Conservation (phyloP, 2,329 filamentous ascomycete genomes). For the Parastagonospora avenae region DNA sequence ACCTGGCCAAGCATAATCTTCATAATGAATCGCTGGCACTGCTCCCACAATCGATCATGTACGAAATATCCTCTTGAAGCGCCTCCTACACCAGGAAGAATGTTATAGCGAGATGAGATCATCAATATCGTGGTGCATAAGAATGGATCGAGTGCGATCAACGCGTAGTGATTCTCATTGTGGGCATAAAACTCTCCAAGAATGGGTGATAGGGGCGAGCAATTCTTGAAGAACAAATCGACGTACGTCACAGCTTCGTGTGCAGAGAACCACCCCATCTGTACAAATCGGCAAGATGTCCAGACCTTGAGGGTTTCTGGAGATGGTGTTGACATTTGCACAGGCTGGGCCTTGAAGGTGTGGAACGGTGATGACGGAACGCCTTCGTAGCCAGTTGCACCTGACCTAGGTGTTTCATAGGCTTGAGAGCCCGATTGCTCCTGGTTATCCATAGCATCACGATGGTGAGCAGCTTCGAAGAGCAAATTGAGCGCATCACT, state of each 20-base stretch:
- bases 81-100: conserved; percentile 45
- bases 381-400: conserved; percentile 31
- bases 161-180: conserved; percentile 54
- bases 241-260: conserved; percentile 60
- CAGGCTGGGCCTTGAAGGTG: conserved; percentile 41
- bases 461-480: conserved; percentile 55
- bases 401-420: conserved; percentile 45
- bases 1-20: conserved; percentile 61
- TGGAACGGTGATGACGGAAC: conserved; percentile 35
- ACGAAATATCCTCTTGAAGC: conserved; percentile 59
- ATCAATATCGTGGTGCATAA: conserved; percentile 60
- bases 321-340: conserved; percentile 46
- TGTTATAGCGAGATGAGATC: conserved; percentile 59
- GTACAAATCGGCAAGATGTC: conserved; percentile 59
- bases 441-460: conserved; percentile 43
- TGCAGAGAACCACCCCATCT: conserved; percentile 62
- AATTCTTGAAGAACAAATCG: conserved; percentile 59
- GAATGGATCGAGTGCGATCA: conserved; percentile 59
- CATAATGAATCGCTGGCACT: conserved; percentile 60
- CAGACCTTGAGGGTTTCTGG: conserved; percentile 52
- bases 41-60: conserved; percentile 60
- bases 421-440: conserved; percentile 42
- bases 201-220: conserved; percentile 58
- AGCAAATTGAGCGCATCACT: conserved; percentile 60
- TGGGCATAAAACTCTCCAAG: conserved; percentile 56